Percentiles rank a stretch among this genome's conserved stretches.
Evolutionary conservation across 768 basidiomycete species (phyloP).

Genomic region (Macrolepiota fuliginosa): DNA sequence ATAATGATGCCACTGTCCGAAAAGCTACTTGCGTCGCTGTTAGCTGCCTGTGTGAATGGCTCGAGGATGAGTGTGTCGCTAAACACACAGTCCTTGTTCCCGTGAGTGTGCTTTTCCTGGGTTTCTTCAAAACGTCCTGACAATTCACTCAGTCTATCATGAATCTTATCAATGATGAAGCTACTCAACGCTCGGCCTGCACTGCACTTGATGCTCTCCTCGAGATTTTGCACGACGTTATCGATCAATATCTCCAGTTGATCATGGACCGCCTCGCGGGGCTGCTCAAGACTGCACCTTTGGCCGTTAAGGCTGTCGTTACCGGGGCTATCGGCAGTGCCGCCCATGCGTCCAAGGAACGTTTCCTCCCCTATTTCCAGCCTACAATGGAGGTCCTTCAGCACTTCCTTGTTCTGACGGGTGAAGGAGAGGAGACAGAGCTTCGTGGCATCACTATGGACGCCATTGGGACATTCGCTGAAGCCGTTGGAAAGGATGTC

Average conservation of each 20-base stretch:
- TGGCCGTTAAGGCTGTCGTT: slow-evolving; percentile 88
- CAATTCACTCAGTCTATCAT: slow-evolving; percentile 67
- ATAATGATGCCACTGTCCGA: slow-evolving; percentile 80
- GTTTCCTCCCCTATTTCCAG: slow-evolving; percentile 93
- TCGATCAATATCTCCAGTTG: slow-evolving; percentile 85
- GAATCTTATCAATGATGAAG: slow-evolving; percentile 82
- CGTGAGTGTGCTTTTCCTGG: slow-evolving; percentile 39
- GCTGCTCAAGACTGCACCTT: slow-evolving; percentile 84
- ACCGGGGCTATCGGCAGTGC: slow-evolving; percentile 98
- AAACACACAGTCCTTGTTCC: slow-evolving; percentile 86
- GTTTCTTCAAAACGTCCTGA: slow-evolving; percentile 1
- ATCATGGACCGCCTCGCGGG: slow-evolving; percentile 94
- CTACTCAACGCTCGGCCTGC: slow-evolving; percentile 91
- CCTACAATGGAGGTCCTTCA: slow-evolving; percentile 86
- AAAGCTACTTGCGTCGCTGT: slow-evolving; percentile 97
- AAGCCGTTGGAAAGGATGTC: slow-evolving; percentile 90
- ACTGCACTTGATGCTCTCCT: slow-evolving; percentile 95
- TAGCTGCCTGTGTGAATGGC: slow-evolving; percentile 95
- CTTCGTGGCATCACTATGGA: slow-evolving; percentile 98
- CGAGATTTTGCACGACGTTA: slow-evolving; percentile 88
- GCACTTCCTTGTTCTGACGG: slow-evolving; percentile 82
- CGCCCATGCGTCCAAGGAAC: slow-evolving; percentile 90
- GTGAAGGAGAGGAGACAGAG: slow-evolving; percentile 90
- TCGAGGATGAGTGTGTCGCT: slow-evolving; percentile 87
- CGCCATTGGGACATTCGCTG: slow-evolving; percentile 97